Conservation (phyloP, 257 asterid species). For the Fraxinus anomala region DNA sequence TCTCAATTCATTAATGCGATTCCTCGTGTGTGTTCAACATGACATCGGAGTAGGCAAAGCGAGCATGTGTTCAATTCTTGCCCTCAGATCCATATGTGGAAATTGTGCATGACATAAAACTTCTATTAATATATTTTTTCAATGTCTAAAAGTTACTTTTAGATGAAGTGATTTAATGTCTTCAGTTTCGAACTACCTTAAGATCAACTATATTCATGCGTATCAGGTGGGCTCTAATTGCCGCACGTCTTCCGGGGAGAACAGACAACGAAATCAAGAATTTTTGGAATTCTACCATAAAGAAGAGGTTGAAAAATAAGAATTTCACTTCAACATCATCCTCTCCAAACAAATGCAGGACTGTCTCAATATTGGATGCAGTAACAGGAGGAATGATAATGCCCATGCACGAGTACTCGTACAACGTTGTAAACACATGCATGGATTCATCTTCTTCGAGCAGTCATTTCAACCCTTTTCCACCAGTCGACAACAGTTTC, state of each 20-base stretch:
- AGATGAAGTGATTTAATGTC: neutral
- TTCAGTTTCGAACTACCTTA: neutral
- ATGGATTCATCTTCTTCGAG: conserved; percentile 50
- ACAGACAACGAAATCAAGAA: conserved; percentile 93
- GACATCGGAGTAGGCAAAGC: no score
- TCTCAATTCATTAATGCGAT: no score
- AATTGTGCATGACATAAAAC: no score
- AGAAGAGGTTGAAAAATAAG: conserved; percentile 60
- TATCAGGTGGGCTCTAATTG: conserved; percentile 90
- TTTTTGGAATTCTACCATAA: conserved; percentile 87
- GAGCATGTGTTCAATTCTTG: no score
- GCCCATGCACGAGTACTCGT: conserved; percentile 64
- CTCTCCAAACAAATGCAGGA: conserved; percentile 54
- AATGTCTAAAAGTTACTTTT: neutral
- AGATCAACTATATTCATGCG: conserved; percentile 1
- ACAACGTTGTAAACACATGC: conserved; percentile 42
- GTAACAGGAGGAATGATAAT: conserved; percentile 18
- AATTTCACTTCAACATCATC: conserved; percentile 26
- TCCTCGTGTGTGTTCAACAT: no score
- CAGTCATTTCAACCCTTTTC: conserved; percentile 59
- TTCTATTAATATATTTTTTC: no score
- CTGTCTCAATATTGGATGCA: conserved; percentile 40
- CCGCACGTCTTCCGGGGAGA: conserved; percentile 89
- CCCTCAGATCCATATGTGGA: no score
- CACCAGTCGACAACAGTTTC: conserved; percentile 26